Evolutionary conservation across 495 filamentous ascomycete species (phyloP), one percentile per base, ranked within the genome.

Genomic region (Aspergillus carlsbadensis): DNA sequence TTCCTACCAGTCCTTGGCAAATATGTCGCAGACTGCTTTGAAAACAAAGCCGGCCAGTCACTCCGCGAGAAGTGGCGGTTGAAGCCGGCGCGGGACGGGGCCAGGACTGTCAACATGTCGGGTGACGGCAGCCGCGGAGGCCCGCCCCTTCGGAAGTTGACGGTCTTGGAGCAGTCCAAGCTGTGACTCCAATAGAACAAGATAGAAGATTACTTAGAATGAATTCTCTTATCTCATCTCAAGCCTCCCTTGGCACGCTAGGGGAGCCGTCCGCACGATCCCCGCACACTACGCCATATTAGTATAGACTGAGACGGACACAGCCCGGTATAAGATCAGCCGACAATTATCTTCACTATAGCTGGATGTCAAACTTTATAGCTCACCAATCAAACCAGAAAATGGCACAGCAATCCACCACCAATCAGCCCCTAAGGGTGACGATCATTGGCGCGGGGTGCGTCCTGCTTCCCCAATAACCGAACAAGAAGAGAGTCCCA

Each of bases 1-100:
- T 79, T 80, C 56, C 57, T 80, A 24, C 78, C 78, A 8, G 71
- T 77, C 5, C 66, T 81, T 33, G 77, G 78, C 7, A 35, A 37
- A 35, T 56, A 56, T 44, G 33, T 56, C 11, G 14, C 36, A 14
- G 54, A 50, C n/a, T 42, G 44, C 21, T 56, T 56, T 7, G 44
- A 56, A 20, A 29, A 50, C 14, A 42, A 24, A 13, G 44, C 45
- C 1, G 11, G 44, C 5, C 6, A 10, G 8, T 35, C 31, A 5
- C 29, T 56, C 1, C 44, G 35, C 35, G 11, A 35, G 54, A 56
- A 56, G 22, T 56, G 54, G 54, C 13, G 24, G 10, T 33, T 56
- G 15, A 35, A 33, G 14, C 0, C n/a, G 1, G 44, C 54, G 2
- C 17, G 10, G 35, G 15, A n/a, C n/a, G 36, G 21, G 2, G 11